Base-by-base conservation (phyloP, 306 rosid genomes). In the Trifolium subterraneum region DNA sequence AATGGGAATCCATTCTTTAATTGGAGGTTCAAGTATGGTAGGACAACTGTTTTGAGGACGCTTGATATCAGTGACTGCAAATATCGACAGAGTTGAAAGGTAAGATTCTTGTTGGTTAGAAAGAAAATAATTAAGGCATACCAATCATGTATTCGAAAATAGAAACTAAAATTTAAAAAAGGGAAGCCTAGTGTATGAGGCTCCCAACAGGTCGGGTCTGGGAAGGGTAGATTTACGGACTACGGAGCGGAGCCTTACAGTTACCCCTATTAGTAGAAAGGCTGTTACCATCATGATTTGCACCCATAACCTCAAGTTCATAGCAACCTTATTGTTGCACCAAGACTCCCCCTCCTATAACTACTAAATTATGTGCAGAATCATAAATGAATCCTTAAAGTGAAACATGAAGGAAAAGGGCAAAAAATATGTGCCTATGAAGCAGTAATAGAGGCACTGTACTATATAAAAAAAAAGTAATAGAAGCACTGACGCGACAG, bases 1-100 rank as follows among this genome's bases (percentile, higher is more conserved):
- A 91, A 68, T 48, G 90, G 82, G 39, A 88, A 20, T 80, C 98
- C 98, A 63, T 45, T 72, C 65, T 62, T 64, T 19, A 93, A 81
- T 67, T 78, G 64, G 48, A 77, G 63, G 81, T 93, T 87, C 73
- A 84, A 65, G 22, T 71, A 81, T 0, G 98, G 96, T 59, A 93
- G 2, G 38, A 88, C 12, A 19, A 73, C 65, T 0, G 86, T 83
- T 85, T 77, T 87, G 71, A 93, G 86, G 72, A 81, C 16, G 20
- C 76, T 60, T 72, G 87, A 84, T 65, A 85, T 23, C 15, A 76
- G 71, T 33, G 84, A 54, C 98, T 91, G 93, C 88, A 91, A 41
- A 81, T 22, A 71, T 83, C 59, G 23, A 50, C 8, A 70, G 71
- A 38, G 44, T 11, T 25, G 44, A 64, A 63, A 45, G n/a, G 65